Base-by-base conservation (phyloP, 2,329 filamentous ascomycete genomes). In the Blastomyces parvus region DNA sequence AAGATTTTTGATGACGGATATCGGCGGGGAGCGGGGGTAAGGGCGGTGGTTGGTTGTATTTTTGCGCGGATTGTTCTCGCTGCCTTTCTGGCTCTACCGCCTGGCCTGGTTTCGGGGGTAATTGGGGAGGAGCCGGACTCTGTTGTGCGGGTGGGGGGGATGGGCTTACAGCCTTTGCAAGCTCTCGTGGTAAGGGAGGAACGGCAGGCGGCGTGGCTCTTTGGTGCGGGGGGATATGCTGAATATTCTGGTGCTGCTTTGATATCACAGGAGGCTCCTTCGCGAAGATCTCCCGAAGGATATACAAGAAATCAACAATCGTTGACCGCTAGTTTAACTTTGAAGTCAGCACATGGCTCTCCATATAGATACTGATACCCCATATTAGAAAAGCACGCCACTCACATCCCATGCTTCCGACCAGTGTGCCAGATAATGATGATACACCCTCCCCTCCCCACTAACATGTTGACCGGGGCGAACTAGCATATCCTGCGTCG, bases 381-480 rank as follows among this genome's bases (percentile, higher is more conserved):
- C n/a, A 5, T 30, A 30, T 30, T 30, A 50, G 13, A 44, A 38
- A 22, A 42, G 33, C 38, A n/a, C 27, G 36, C 59, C 27, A 85
- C 89, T 79, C 76, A 95, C 90, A 84, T 96, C 90, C 89, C 90
- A 94, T 69, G 89, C 93, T 68, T 90, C 86, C 40, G 83, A 80
- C 94, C 94, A 99, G 66, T 91, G 87, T 40, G 91, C 90, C 57
- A 99, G 80, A 74, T 97, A 99, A 46, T 94, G 94, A 74, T 99
- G 94, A 74, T 97, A 99, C 67, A 97, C 85, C 73, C 90, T 88
- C 33, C 94, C 94, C 71, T 97, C 93, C 5, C 90, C 87, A 71
- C 94, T 91, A 65, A 99, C 91, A 79, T 99, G 91, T 73, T 99
- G 94, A 0, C 94, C 94, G 0, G 92, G 91, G 25, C 93, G 84